Evolutionary conservation across 2,329 filamentous ascomycete species (phyloP), one percentile per base, ranked within the genome.

Genomic region (Rhytidhysteron rufulum): DNA sequence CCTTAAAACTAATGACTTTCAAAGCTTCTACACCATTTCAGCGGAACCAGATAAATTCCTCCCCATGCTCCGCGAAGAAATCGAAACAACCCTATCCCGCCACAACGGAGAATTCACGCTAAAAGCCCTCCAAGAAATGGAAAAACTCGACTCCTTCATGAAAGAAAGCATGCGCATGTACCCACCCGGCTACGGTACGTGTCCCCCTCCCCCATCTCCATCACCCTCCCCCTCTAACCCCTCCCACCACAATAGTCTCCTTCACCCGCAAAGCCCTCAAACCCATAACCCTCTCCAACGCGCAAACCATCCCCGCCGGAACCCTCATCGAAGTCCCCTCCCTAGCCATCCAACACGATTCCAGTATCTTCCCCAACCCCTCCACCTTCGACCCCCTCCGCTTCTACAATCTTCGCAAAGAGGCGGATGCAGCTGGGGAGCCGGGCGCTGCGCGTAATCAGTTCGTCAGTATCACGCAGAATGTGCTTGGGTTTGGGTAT

Each of bases 281-380:
- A 48, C 64, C 71, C 4, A 68, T 80, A 49, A 69, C 68, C 2
- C 71, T 79, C 2, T 77, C 75, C 32, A 75, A 76, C 52, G 78
- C 77, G 13, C 72, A 78, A 34, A 65, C 69, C 42, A 54, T 68
- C 5, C 66, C 66, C 0, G 44, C 57, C 1, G 67, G 66, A 25
- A 52, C 54, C 18, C 38, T 49, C 7, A 47, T 69, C 31, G 63
- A 66, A 47, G 48, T 53, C 3, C 55, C 61, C 27, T 43, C 54
- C 1, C 39, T 50, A 11, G 59, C 57, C 31, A 40, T 63, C 33
- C 55, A 59, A 45, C 32, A 41, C 9, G 60, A 65, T 37, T 35
- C 43, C 0, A 25, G 30, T 0, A 25, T 48, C 41, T 63, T 55
- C 41, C 54, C 57, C 2, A 41, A 51, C 16, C 29, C 44, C 35